Percentiles rank a stretch among this genome's conserved stretches.
Conservation (phyloP, 1,284 basidiomycete species). For the Sporisorium iseilematis-ciliati region DNA sequence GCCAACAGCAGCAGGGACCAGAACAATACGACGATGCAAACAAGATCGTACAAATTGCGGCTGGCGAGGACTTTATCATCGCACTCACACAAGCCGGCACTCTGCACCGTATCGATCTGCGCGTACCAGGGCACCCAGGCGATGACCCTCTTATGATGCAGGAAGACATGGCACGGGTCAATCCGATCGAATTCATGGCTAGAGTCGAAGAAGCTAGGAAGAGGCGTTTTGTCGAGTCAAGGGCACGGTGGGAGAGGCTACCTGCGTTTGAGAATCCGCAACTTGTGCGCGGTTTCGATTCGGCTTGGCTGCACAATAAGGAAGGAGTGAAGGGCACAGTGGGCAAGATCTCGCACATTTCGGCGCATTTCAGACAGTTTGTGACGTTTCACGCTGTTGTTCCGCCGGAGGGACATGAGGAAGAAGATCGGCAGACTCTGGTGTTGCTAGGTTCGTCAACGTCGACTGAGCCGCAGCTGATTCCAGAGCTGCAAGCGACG, state of each 20-base stretch:
- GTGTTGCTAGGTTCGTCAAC: slow-evolving; percentile 59
- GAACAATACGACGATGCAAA: not conserved
- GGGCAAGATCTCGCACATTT: slow-evolving; percentile 75
- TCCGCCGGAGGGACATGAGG: slow-evolving; percentile 64
- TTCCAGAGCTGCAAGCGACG: slow-evolving; percentile 79
- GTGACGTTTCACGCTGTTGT: slow-evolving; percentile 81
- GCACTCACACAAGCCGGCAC: slow-evolving; percentile 48
- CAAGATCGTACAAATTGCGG: slow-evolving; percentile 41
- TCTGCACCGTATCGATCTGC: slow-evolving; percentile 43
- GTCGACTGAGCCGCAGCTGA: slow-evolving; percentile 73
- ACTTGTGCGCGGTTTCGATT: slow-evolving; percentile 6
- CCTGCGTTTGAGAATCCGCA: slow-evolving; percentile 17
- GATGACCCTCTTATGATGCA: not conserved
- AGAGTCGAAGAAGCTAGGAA: slow-evolving; percentile 3
- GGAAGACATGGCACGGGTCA: not conserved
- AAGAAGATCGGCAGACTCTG: slow-evolving; percentile 39
- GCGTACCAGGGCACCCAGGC: not conserved
- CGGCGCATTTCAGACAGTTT: slow-evolving; percentile 84
- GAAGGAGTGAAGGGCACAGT: not conserved
- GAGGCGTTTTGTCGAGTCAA: not conserved
- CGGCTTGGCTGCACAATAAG: slow-evolving; percentile 14
- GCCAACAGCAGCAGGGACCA: not conserved
- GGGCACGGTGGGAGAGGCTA: slow-evolving; percentile 24
- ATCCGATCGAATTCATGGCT: not conserved
- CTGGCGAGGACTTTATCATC: slow-evolving; percentile 52